Conservation (phyloP, 495 filamentous ascomycete species). For the Chlorociboria aeruginascens region DNA sequence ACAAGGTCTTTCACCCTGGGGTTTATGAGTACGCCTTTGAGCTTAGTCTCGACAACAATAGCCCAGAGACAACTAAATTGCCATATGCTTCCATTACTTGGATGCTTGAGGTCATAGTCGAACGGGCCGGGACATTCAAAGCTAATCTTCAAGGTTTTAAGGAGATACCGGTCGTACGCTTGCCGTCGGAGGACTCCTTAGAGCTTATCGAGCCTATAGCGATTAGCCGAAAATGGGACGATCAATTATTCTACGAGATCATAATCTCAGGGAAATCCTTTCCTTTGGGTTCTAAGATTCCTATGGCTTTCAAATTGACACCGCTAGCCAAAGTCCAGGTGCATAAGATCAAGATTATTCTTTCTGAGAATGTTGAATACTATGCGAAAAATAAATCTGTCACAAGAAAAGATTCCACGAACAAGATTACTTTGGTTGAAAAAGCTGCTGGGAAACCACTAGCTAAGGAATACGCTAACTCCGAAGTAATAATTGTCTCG, state of each 20-base stretch:
- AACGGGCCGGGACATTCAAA: slow-evolving; percentile 85
- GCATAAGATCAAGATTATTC: slow-evolving; percentile 89
- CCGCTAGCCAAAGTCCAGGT: slow-evolving; percentile 94
- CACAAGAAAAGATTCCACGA: slow-evolving; percentile 69
- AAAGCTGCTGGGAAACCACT: slow-evolving; percentile 76
- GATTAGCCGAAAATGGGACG: slow-evolving; percentile 94
- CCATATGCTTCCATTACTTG: slow-evolving; percentile 84
- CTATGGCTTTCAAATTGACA: slow-evolving; percentile 95
- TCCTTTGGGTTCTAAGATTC: slow-evolving; percentile 80
- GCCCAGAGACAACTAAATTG: slow-evolving; percentile 85
- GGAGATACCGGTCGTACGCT: slow-evolving; percentile 77
- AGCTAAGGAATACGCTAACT: slow-evolving; percentile 64
- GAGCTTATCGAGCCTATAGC: slow-evolving; percentile 95
- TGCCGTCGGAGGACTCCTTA: slow-evolving; percentile 81
- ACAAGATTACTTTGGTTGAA: slow-evolving; percentile 82
- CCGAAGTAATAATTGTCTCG: slow-evolving; percentile 64
- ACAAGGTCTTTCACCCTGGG: slow-evolving; percentile 79
- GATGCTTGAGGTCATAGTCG: slow-evolving; percentile 77
- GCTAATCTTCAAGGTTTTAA: slow-evolving; percentile 75
- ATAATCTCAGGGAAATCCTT: slow-evolving; percentile 99
- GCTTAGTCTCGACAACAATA: slow-evolving; percentile 80
- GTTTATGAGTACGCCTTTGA: slow-evolving; percentile 94
- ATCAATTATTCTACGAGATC: slow-evolving; percentile 97
- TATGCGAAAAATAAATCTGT: slow-evolving; percentile 81
- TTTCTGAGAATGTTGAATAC: slow-evolving; percentile 92